These are phyloP conservation scores for Fusarium setosum DNA, from an alignment of 2,329 filamentous ascomycete genomes.

Conservation along the genomic window DNA sequence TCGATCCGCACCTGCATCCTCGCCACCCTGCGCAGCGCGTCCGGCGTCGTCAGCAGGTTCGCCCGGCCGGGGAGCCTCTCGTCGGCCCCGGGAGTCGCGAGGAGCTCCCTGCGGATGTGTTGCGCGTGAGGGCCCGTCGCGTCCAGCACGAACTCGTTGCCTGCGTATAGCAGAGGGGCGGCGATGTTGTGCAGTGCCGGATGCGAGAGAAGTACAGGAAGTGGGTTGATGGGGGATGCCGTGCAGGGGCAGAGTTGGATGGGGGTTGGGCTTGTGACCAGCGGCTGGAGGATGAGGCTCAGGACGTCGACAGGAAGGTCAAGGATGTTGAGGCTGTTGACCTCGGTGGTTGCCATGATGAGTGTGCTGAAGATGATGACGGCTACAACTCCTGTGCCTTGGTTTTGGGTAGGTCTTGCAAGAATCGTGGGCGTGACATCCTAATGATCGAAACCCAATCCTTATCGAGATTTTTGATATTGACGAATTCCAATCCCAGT, in stretches of 20 bases:
- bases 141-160: conserved; percentile 47
- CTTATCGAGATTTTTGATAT: not conserved
- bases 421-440: not conserved
- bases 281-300: conserved; percentile 44
- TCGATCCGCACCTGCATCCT: conserved; percentile 45
- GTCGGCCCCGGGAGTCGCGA: conserved; percentile 27
- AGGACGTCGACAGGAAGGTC: conserved; percentile 50
- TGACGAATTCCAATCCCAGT: not conserved
- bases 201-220: conserved; percentile 47
- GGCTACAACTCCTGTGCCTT: not conserved
- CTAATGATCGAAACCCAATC: not conserved
- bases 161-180: conserved; percentile 47
- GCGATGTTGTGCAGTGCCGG: conserved; percentile 47
- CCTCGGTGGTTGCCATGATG: conserved; percentile 19
- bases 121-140: conserved; percentile 41
- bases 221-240: conserved; percentile 33
- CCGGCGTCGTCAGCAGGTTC: conserved; percentile 38
- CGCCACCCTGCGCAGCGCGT: conserved; percentile 41
- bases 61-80: conserved; percentile 20
- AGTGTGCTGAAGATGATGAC: not conserved
- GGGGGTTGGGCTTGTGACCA: conserved; percentile 39
- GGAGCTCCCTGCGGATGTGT: conserved; percentile 42
- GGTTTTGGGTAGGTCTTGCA: not conserved
- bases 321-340: conserved; percentile 43
- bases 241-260: conserved; percentile 47